Base-by-base conservation (phyloP, 2,329 filamentous ascomycete species). In the Fusarium tanahbumbuense region DNA sequence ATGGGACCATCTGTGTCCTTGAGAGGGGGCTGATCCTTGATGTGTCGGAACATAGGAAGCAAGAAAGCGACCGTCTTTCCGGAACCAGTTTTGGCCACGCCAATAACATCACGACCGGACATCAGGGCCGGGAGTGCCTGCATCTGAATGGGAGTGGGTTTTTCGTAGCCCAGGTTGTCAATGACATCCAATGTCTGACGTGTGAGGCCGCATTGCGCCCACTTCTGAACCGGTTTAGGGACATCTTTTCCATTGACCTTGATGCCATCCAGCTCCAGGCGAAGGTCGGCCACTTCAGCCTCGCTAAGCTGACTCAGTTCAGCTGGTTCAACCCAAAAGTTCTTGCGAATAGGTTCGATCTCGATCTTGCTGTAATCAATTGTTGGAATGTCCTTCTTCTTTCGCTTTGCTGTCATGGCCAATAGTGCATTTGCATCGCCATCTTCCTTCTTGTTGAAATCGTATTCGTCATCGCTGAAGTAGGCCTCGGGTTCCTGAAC, bases 1-100 rank as follows among this genome's bases (percentile, higher is more conserved):
- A 99, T 89, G 0, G 96, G 93, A 0, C 96, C 96, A 77, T 99
- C 96, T 67, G 91, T 90, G 45, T 92, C 89, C 74, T 92, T 92
- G 20, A 98, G 83, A 0, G 92, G 90, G 52, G 89, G 86, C 78
- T 99, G 96, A 76, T 98, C 96, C 80, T 95, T 96, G 82, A 98
- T 97, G 78, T 99, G 96, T 59, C 96, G 90, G 79, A 99, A 98
- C 93, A 98, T 98, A 40, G 96, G 96, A 46, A 99, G 87, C 30
- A 97, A 83, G 78, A 98, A 99, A 8, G 96, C 96, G 75, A 98
- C 90, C 0, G 96, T 99, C 83, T 99, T 99, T 78, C 96, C 96
- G 27, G 96, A 98, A 8, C 96, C 96, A 27, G 96, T 99, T 83
- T 98, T 98, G 20, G 96, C 96, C 56, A 99, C 94, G 71, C 94